phyloP scores from a whole-genome alignment of 225 moss, liverwort and hornwort species.

The Rhytidiadelphus loreus region DNA sequence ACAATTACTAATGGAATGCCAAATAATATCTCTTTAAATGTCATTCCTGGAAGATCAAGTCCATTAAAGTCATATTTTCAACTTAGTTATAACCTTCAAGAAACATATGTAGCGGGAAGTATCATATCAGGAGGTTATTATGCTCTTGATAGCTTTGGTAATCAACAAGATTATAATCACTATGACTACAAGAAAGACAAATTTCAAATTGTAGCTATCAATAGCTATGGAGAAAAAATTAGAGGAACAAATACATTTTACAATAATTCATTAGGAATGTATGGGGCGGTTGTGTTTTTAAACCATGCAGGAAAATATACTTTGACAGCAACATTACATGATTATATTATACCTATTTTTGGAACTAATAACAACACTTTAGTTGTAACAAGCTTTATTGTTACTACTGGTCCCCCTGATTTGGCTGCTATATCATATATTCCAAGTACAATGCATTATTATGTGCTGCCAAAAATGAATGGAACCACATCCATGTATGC shows the following conservation, averaged over 20 bases:
- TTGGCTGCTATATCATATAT: neutral
- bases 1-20: slow-evolving; percentile 10
- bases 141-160: slow-evolving; percentile 1
- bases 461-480: neutral
- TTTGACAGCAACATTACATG: slow-evolving; percentile 1
- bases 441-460: slow-evolving; percentile 1
- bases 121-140: neutral
- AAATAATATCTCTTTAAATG: neutral
- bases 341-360: neutral
- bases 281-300: neutral
- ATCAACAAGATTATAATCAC: slow-evolving; percentile 13
- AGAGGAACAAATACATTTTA: neutral
- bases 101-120: slow-evolving; percentile 4
- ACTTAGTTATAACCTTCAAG: slow-evolving; percentile 2
- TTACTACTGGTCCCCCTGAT: neutral
- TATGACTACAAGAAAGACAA: neutral
- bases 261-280: neutral
- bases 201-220: slow-evolving; percentile 1
- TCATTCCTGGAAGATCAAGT: slow-evolving; percentile 2
- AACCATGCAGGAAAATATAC: neutral
- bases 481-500: slow-evolving; percentile 5
- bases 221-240: slow-evolving; percentile 1
- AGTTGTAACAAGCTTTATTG: neutral
- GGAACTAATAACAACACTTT: neutral
- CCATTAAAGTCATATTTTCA: slow-evolving; percentile 6